Percentiles rank a stretch among this genome's conserved stretches.
These are phyloP conservation scores for Echinochloa phyllopogon DNA, from an alignment of 176 grass and related monocot genomes.

Conservation along the genomic window DNA sequence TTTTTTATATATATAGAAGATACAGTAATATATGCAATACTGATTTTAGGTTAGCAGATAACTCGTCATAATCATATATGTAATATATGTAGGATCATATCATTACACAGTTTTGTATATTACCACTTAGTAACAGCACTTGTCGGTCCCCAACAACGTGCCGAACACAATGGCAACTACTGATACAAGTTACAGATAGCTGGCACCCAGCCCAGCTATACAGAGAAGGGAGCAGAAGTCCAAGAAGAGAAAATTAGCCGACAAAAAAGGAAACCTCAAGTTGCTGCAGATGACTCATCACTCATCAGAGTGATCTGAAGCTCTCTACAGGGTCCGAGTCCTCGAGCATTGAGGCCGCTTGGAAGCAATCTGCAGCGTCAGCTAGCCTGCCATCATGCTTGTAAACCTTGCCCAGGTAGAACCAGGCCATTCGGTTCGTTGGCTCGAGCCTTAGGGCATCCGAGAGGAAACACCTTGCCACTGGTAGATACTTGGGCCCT, in stretches of 20 bases:
- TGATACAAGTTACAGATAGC: constrained; percentile 38
- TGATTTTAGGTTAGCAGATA: not conserved
- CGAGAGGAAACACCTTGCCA: constrained; percentile 84
- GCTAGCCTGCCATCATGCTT: constrained; percentile 68
- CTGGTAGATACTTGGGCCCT: constrained; percentile 72
- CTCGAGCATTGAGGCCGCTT: constrained; percentile 81
- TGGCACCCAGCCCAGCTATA: constrained; percentile 47
- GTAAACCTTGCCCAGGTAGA: constrained; percentile 90
- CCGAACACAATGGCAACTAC: not conserved
- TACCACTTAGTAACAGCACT: constrained; percentile 38
- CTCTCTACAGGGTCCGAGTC: constrained; percentile 90
- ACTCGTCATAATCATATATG: constrained; percentile 27
- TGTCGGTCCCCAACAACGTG: constrained; percentile 18
- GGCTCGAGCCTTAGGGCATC: constrained; percentile 84
- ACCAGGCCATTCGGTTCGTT: constrained; percentile 84
- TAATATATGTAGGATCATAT: constrained; percentile 26
- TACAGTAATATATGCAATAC: not conserved
- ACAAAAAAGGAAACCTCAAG: constrained; percentile 34
- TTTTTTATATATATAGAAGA: too few relatives aligned
- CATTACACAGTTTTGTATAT: constrained; percentile 19
- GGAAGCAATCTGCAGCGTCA: constrained; percentile 94
- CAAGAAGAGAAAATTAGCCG: constrained; percentile 8
- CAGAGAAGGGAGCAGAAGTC: constrained; percentile 10
- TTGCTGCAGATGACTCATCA: constrained; percentile 38
- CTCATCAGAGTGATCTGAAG: constrained; percentile 65